Evolutionary conservation across 148 eudicot genomes (phyloP), one percentile per base, ranked within the genome.

Genomic region (Dianthus caryophyllus): DNA sequence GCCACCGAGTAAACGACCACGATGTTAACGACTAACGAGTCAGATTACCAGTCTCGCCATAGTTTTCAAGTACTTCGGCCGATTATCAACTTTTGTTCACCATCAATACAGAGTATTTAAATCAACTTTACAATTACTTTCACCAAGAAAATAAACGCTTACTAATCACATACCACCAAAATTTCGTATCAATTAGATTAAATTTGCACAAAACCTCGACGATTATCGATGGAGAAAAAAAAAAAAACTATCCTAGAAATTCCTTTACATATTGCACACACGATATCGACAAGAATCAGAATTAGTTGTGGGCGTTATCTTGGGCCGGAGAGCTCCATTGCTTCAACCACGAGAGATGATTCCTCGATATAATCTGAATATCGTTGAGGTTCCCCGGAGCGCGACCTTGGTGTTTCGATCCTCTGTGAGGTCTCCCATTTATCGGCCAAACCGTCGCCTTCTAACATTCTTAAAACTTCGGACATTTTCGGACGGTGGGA

Each of bases 261-360:
- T 61, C 68, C 70, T 70, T 69, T 75, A 75, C 78, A 70, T 5
- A 75, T 64, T 38, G 64, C 51, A 64, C 41, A 70, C 49, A 52
- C 17, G 67, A 61, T 75, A 75, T 75, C 20, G 51, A 69, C 78
- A 75, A 51, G 30, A 65, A 15, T 52, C 52, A 47, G 22, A 47
- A 33, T 33, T 7, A n/a, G 22, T 29, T 55, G n/a, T 11, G 11
- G 24, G 13, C 30, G 58, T 86, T 78, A 92, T 62, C 97, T 80
- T 6, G 96, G 96, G 26, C 96, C 97, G 9, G 97, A 89, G 50
- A 92, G 93, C 70, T 89, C 96, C 84, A 92, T 92, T 29, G 89
- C 97, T 82, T 92, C 97, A 59, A 89, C 77, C 55, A 84, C 87
- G 4, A 87, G 84, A 6, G 91, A 89, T 20, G 96, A 89, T 26